A percentile compares a stretch with the other conserved stretches of the same genome.
Conservation (phyloP, 495 filamentous ascomycete genomes). For the Podospora didyma region DNA sequence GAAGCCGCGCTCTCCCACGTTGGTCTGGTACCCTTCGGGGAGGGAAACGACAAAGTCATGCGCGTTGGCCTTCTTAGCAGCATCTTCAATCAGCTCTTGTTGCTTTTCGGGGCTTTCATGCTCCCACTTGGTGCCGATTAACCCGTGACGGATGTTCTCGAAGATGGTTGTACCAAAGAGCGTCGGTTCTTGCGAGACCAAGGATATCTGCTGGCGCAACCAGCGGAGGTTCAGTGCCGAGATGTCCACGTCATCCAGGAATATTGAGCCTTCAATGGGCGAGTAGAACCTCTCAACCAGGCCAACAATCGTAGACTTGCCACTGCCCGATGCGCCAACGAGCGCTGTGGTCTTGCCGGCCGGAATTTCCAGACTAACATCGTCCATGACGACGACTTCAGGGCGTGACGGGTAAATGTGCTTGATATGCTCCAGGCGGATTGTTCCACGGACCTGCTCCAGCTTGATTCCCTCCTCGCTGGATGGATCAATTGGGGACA, state of each 20-base stretch:
- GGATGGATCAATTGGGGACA: conserved; percentile 81
- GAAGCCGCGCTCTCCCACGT: conserved; percentile 93
- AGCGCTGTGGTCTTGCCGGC: conserved; percentile 86
- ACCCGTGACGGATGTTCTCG: conserved; percentile 79
- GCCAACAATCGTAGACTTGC: conserved; percentile 90
- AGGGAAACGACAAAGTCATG: conserved; percentile 84
- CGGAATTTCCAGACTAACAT: conserved; percentile 71
- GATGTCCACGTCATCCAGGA: conserved; percentile 81
- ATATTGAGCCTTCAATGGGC: conserved; percentile 73
- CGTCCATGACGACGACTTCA: conserved; percentile 81
- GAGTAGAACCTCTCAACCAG: conserved; percentile 92
- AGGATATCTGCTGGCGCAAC: conserved; percentile 84
- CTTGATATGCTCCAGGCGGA: conserved; percentile 80
- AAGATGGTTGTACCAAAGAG: conserved; percentile 84
- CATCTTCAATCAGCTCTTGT: conserved; percentile 66
- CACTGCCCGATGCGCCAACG: conserved; percentile 81
- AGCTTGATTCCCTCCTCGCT: conserved; percentile 66
- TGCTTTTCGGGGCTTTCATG: conserved; percentile 60
- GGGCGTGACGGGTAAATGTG: conserved; percentile 93
- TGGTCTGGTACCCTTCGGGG: conserved; percentile 87
- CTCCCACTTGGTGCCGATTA: conserved; percentile 81
- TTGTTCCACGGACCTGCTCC: conserved; percentile 66
- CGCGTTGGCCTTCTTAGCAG: conserved; percentile 87
- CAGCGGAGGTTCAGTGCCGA: conserved; percentile 79
- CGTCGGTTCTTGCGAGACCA: conserved; percentile 81